Percentiles rank a stretch among this genome's conserved stretches.
These are phyloP conservation scores for Cyclanthera cordifolia DNA, from an alignment of 306 rosid species.

Conservation along the genomic window DNA sequence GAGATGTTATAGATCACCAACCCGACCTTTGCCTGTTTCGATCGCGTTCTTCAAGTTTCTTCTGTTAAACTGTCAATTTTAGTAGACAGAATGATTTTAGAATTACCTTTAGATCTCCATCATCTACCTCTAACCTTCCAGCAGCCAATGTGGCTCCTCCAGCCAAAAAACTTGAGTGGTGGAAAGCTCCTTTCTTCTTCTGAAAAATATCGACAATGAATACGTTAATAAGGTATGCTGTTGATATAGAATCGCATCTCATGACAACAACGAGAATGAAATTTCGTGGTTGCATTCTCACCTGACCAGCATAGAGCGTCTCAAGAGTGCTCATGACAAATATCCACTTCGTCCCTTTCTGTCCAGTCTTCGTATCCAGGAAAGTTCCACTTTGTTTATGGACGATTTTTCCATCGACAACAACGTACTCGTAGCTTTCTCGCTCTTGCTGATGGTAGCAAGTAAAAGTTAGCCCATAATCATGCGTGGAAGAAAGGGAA, in stretches of 20 bases:
- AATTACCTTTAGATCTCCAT: conserved; percentile 66
- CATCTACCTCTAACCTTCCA: conserved; percentile 64
- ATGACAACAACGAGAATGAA: neutral
- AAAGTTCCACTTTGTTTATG: conserved; percentile 45
- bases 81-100: neutral
- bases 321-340: conserved; percentile 85
- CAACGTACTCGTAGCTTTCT: conserved; percentile 42
- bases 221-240: neutral
- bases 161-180: conserved; percentile 90
- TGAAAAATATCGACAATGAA: conserved; percentile 14
- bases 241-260: neutral
- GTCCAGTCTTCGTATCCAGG: conserved; percentile 42
- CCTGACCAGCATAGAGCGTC: conserved; percentile 85
- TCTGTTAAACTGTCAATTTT: neutral
- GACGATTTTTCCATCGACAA: conserved; percentile 43
- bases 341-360: conserved; percentile 59
- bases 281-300: conserved; percentile 24
- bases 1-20: neutral
- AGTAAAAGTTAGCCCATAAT: neutral
- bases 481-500: neutral
- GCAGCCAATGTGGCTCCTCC: conserved; percentile 89
- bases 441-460: conserved; percentile 60
- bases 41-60: neutral
- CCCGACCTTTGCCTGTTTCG: neutral
- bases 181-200: conserved; percentile 84